Conservation (phyloP, 2,329 filamentous ascomycete genomes). For the Fusarium sp. region DNA sequence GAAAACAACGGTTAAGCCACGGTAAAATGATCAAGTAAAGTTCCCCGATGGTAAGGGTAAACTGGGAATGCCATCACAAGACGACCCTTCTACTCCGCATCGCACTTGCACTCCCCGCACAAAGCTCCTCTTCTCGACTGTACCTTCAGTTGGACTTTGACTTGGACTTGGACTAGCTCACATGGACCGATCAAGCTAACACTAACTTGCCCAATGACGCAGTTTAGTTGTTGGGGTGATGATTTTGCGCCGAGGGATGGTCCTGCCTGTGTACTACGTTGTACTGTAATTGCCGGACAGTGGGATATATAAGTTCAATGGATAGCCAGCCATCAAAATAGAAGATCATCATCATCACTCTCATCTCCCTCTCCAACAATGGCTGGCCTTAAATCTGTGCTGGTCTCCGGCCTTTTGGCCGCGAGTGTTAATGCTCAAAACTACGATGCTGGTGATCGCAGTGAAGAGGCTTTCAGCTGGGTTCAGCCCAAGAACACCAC, state of each 20-base stretch:
- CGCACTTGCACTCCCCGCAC: slow-evolving; percentile 1
- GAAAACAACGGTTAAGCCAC: slow-evolving; percentile 15
- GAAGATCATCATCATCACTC: slow-evolving; percentile 17
- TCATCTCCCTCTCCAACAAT: slow-evolving; percentile 22
- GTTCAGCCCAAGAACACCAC: slow-evolving; percentile 57
- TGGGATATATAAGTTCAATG: slow-evolving; percentile 30
- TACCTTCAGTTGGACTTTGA: neutral
- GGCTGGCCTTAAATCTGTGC: slow-evolving; percentile 39
- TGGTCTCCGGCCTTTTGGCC: slow-evolving; percentile 55
- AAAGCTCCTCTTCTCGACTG: neutral
- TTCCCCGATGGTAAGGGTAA: slow-evolving; percentile 21
- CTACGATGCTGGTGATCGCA: slow-evolving; percentile 40
- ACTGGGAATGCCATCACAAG: slow-evolving; percentile 36
- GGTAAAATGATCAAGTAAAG: slow-evolving; percentile 1
- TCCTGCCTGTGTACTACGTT: neutral
- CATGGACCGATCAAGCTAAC: neutral
- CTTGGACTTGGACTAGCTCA: neutral
- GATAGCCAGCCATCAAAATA: neutral
- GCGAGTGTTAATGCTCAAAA: slow-evolving; percentile 44
- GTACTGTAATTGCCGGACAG: neutral
- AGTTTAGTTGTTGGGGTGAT: neutral
- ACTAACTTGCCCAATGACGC: slow-evolving; percentile 25
- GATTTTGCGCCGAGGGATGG: slow-evolving; percentile 8
- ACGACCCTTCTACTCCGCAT: slow-evolving; percentile 24
- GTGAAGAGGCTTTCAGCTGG: slow-evolving; percentile 50